Evolutionary conservation across 176 grass and related monocot genomes (phyloP).

Genomic region (Melocanna baccifera): DNA sequence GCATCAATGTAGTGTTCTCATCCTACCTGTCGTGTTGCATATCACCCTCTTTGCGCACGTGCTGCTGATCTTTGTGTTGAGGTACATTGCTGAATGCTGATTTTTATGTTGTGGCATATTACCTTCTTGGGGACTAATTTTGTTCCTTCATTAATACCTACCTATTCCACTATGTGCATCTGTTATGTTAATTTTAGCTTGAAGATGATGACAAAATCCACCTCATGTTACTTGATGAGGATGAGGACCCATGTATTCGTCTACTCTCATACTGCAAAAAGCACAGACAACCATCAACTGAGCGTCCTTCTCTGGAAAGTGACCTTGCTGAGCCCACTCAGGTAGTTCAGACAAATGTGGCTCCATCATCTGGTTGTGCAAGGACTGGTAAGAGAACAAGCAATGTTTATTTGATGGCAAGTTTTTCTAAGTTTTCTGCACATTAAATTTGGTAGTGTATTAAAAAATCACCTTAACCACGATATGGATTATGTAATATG

Average conservation of each 20-base stretch:
- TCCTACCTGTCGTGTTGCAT: conserved; percentile 90
- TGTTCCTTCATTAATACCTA: conserved; percentile 22
- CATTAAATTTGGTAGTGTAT: conserved; percentile 17
- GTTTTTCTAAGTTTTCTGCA: neutral
- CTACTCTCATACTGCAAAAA: conserved; percentile 98
- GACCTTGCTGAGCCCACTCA: conserved; percentile 25
- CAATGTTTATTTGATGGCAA: conserved; percentile 10
- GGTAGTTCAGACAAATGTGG: conserved; percentile 42
- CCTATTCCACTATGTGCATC: neutral
- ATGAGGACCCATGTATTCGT: conserved; percentile 88
- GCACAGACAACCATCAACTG: conserved; percentile 84
- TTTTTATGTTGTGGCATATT: conserved; percentile 23
- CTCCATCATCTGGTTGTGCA: conserved; percentile 85
- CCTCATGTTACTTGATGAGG: conserved; percentile 87
- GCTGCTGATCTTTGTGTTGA: conserved; percentile 98
- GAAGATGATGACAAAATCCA: conserved; percentile 94
- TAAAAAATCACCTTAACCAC: neutral
- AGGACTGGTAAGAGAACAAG: conserved; percentile 64
- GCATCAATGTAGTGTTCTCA: conserved; percentile 75
- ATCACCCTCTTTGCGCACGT: conserved; percentile 98
- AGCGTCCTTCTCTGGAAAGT: conserved; percentile 59
- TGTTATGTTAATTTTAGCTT: conserved; percentile 60
- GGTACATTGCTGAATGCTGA: conserved; percentile 38
- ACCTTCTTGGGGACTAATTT: conserved; percentile 16
- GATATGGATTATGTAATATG: neutral